A percentile compares a stretch with the other conserved stretches of the same genome.
Evolutionary conservation across 441 rosid species (phyloP).

Genomic region (Pelargonium citronellum): DNA sequence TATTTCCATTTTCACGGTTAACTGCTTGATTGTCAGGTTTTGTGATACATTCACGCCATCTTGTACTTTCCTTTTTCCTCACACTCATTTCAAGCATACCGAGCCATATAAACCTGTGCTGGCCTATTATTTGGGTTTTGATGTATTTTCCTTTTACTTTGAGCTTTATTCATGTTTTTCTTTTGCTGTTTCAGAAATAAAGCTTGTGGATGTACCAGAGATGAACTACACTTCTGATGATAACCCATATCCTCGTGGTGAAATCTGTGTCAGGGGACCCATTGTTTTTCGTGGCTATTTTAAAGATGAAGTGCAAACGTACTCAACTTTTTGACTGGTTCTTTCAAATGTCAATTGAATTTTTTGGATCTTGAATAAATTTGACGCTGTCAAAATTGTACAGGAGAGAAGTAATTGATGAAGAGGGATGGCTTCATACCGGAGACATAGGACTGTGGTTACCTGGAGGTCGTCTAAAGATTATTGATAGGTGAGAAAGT

Average conservation of each 20-base stretch:
- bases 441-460: slow-evolving; percentile 95
- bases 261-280: slow-evolving; percentile 97
- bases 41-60: neutral
- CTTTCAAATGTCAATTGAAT: slow-evolving; percentile 11
- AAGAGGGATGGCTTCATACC: slow-evolving; percentile 93
- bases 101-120: neutral
- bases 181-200: slow-evolving; percentile 58
- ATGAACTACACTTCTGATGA: slow-evolving; percentile 92
- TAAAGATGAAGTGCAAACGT: slow-evolving; percentile 97
- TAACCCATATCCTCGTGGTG: slow-evolving; percentile 90
- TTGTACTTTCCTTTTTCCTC: too few species aligned
- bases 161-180: slow-evolving; percentile 13
- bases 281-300: slow-evolving; percentile 71
- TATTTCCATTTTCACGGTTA: slow-evolving; percentile 8
- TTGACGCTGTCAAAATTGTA: slow-evolving; percentile 22
- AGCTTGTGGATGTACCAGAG: slow-evolving; percentile 94
- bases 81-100: neutral
- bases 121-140: neutral
- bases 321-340: slow-evolving; percentile 22
- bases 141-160: slow-evolving; percentile 10
- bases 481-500: slow-evolving; percentile 90
- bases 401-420: slow-evolving; percentile 91
- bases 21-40: neutral
- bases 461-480: slow-evolving; percentile 90
- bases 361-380: slow-evolving; percentile 9